A percentile compares a stretch with the other conserved stretches of the same genome.
Evolutionary conservation across 2,329 filamentous ascomycete species (phyloP).

Genomic region (Mycosphaerella arachidis): DNA sequence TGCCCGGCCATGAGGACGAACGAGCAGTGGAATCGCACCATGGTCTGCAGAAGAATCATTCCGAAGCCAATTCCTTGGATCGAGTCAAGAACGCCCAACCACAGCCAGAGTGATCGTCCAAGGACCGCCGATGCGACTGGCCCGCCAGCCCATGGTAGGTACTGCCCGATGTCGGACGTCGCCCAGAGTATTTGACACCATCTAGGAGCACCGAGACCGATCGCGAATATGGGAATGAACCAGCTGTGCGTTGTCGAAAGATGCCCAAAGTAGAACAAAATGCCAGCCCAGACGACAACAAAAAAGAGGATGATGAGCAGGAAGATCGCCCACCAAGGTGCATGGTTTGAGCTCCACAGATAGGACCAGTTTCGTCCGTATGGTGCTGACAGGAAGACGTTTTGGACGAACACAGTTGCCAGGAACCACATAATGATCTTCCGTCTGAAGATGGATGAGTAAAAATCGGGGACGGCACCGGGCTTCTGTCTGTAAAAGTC

Average conservation of each 20-base stretch:
- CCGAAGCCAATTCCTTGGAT: constrained; percentile 64
- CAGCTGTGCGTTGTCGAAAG: constrained; percentile 60
- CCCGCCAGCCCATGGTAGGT: constrained; percentile 58
- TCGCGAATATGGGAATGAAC: constrained; percentile 64
- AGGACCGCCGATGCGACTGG: constrained; percentile 53
- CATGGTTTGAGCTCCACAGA: constrained; percentile 56
- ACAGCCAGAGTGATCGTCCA: constrained; percentile 59
- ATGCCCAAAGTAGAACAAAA: constrained; percentile 50
- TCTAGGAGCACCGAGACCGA: constrained; percentile 60
- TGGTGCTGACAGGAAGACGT: constrained; percentile 62
- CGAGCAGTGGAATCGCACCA: constrained; percentile 56
- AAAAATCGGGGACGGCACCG: constrained; percentile 62
- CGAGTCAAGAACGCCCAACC: constrained; percentile 62
- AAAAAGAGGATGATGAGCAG: constrained; percentile 55
- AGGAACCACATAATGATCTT: constrained; percentile 67
- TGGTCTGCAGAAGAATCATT: constrained; percentile 62
- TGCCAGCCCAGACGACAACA: constrained; percentile 51
- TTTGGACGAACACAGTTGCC: constrained; percentile 59
- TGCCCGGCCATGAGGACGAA: constrained; percentile 59
- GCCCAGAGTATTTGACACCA: constrained; percentile 68
- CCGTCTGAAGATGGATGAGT: constrained; percentile 56
- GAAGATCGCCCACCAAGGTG: constrained; percentile 53
- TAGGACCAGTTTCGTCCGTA: constrained; percentile 65
- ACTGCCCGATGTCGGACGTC: constrained; percentile 56
- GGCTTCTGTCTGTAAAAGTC: constrained; percentile 63